Base-by-base conservation (phyloP, 2,329 filamentous ascomycete species). In the Sporothrix brunneoviolacea region DNA sequence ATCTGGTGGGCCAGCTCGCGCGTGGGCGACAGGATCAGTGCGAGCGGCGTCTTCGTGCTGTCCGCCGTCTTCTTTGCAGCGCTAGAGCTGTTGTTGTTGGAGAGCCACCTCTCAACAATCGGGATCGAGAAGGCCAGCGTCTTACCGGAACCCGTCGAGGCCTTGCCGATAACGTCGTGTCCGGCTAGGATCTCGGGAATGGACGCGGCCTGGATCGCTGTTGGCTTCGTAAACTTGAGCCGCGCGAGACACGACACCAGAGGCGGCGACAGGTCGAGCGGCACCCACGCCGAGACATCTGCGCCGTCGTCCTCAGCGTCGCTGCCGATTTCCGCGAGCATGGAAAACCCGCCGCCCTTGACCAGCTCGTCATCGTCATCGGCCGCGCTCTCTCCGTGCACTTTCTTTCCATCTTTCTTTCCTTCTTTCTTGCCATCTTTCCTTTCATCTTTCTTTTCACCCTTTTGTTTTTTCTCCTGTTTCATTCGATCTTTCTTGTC, bases 101-200 rank as follows among this genome's bases (percentile, higher is more conserved):
- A 61, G 10, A 98, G 69, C 74, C 85, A 96, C 50, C 79, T 76
- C 66, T 98, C 91, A 9, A 97, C 73, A 50, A 98, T 93, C 0
- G 93, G 93, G 55, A 98, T 90, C 1, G 86, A 89, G 66, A 95
- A 98, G 0, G 93, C 91, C 39, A 98, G 72, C 0, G 93, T 98
- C 70, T 98, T 98, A 59, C 93, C 93, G 13, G 93, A 97, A 57
- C 93, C 93, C 0, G 93, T 98, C 10, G 91, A 86, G 2, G 93
- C 93, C 70, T 98, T 98, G 37, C 93, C 93, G 56, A 98, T 86
- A 15, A 97, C 85, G 66, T 98, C 91, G 63, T 88, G 86, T 0
- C 91, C 91, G 6, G 81, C 79, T 18, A 91, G 65, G 40, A 96
- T 87, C 48, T 87, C 79, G 0, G 93, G 91, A 59, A 98, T 95